Conservation (phyloP, 768 basidiomycete genomes). For the Suillus spraguei region DNA sequence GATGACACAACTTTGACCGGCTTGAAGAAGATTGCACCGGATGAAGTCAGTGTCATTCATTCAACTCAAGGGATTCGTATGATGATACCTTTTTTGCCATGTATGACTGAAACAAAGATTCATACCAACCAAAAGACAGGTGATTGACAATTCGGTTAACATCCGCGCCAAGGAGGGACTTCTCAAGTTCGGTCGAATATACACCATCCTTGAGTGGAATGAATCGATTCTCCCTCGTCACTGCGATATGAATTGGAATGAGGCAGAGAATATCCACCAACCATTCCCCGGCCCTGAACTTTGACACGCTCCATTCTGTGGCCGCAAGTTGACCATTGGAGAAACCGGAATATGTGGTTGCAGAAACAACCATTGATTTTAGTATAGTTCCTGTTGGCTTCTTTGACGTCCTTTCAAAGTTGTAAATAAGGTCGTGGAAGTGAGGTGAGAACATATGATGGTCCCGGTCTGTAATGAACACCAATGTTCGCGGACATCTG, state of each 20-base stretch:
- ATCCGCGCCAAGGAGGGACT: slow-evolving; percentile 57
- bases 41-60: neutral
- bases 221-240: slow-evolving; percentile 62
- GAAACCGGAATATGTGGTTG: slow-evolving; percentile 34
- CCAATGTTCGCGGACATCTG: slow-evolving; percentile 37
- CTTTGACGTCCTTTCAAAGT: slow-evolving; percentile 50
- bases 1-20: slow-evolving; percentile 68
- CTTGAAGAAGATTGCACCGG: slow-evolving; percentile 28
- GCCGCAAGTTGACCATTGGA: slow-evolving; percentile 16
- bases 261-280: slow-evolving; percentile 60
- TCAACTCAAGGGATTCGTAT: neutral
- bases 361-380: slow-evolving; percentile 38
- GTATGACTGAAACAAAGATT: slow-evolving; percentile 63
- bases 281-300: slow-evolving; percentile 59
- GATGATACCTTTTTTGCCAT: slow-evolving; percentile 52
- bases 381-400: slow-evolving; percentile 55
- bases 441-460: slow-evolving; percentile 41
- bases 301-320: slow-evolving; percentile 35
- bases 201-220: slow-evolving; percentile 63
- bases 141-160: slow-evolving; percentile 57
- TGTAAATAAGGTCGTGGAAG: slow-evolving; percentile 46
- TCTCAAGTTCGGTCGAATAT: slow-evolving; percentile 50
- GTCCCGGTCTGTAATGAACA: slow-evolving; percentile 46
- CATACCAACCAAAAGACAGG: slow-evolving; percentile 66
- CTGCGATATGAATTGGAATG: slow-evolving; percentile 65